Evolutionary conservation across 108 stramenopile genomes (phyloP), one percentile per base, ranked within the genome.

Genomic region (Nitzschia inconspicua): DNA sequence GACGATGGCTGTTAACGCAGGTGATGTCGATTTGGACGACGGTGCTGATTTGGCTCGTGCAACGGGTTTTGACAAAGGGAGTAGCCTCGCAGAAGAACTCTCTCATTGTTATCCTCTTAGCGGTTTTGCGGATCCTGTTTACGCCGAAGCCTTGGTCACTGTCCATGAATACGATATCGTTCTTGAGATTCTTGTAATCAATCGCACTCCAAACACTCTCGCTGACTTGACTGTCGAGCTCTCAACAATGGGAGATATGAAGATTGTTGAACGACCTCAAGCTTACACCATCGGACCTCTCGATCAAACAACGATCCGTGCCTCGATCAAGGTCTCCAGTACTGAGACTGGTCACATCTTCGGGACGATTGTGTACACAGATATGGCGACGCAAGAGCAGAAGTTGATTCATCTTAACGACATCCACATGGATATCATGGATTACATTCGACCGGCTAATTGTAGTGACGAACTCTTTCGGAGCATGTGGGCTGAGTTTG

Each of bases 391-490:
- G 6, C 91, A 86, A 36, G 91, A 97, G 56, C 95, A 96, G 60
- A 85, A 86, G 25, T 96, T 95, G 77, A 90, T 99, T 59, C 96
- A 98, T 54, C 79, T 99, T 39, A 97, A 95, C 65, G 97, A 98
- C 65, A 97, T 99, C 53, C 97, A 97, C 77, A 86, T 99, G 86
- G 97, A 99, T 66, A 98, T 99, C 47, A 98, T 99, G 98, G 98
- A 98, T 76, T 99, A 98, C 89, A 98, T 99, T 63, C 91, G 94
- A 32, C 97, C 98, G 22, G 99, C 97, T 8, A 79, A 85, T 44
- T 97, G 95, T 77, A 85, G 85, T 47, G 96, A 98, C 70, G 97
- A 97, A 53, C 84, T 85, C 10, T 99, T 99, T 83, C 86, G 99
- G 35, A 69, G 77, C 24, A 98, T 99, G 97, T 99, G 99, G 99